A percentile compares a stretch with the other conserved stretches of the same genome.
Conservation (phyloP, 2,329 filamentous ascomycete species). For the Trichocomaceae sp. region DNA sequence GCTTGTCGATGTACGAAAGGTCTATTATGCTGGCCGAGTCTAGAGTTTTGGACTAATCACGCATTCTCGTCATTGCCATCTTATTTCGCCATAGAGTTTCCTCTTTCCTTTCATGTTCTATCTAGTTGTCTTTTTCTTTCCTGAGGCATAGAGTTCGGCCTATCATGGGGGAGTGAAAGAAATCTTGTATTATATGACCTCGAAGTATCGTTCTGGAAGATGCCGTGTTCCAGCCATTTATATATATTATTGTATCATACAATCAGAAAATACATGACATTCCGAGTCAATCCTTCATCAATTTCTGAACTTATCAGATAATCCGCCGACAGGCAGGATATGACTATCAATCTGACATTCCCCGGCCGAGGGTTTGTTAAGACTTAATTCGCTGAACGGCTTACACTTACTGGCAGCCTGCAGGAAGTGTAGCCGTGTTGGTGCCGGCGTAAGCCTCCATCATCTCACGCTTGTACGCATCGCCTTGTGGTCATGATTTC, state of each 20-base stretch:
- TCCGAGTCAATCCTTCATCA: neutral
- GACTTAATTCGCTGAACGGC: neutral
- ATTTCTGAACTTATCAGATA: neutral
- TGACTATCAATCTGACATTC: neutral
- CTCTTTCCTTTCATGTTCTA: neutral
- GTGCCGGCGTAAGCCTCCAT: neutral
- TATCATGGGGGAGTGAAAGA: neutral
- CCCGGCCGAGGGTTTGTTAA: no score
- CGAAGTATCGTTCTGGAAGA: neutral
- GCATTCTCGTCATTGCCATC: slow-evolving; percentile 1
- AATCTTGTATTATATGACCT: neutral
- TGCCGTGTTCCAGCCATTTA: neutral
- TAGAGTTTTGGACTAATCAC: slow-evolving; percentile 26
- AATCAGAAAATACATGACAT: neutral
- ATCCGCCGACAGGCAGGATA: neutral
- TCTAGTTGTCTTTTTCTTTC: neutral
- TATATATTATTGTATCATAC: neutral
- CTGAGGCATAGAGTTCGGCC: neutral
- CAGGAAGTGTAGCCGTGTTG: neutral
- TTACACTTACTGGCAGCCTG: neutral
- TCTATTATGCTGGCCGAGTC: slow-evolving; percentile 84
- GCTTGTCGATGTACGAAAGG: slow-evolving; percentile 89
- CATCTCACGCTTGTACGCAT: neutral
- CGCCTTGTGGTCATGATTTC: neutral
- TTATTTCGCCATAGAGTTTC: neutral